A percentile compares a stretch with the other conserved stretches of the same genome.
Conservation (phyloP, 192 early-diverging fungal genomes). For the Chytriomyces sp. region DNA sequence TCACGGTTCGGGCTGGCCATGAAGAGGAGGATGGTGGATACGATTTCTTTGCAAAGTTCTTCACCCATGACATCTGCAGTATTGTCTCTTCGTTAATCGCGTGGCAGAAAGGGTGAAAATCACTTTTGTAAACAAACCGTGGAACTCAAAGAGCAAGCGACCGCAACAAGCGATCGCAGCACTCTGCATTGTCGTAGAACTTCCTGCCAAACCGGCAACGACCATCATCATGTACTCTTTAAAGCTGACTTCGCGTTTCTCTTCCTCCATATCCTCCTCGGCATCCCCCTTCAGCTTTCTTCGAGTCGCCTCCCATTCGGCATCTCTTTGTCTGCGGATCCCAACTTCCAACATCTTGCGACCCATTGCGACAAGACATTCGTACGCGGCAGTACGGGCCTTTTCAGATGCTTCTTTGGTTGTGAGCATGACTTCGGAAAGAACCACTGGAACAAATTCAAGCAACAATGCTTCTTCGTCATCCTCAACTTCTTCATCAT, state of each 20-base stretch:
- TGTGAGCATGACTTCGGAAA: conserved; percentile 90
- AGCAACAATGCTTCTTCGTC: conserved; percentile 53
- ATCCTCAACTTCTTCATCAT: conserved; percentile 8
- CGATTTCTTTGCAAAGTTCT: conserved; percentile 71
- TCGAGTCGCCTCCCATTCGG: conserved; percentile 22
- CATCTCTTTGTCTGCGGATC: conserved; percentile 33
- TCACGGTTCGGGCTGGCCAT: conserved; percentile 84
- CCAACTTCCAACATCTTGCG: conserved; percentile 72
- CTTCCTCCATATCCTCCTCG: conserved; percentile 37
- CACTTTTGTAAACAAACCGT: conserved; percentile 36
- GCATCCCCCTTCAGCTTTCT: conserved; percentile 8
- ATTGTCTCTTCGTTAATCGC: neutral
- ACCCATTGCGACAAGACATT: conserved; percentile 87
- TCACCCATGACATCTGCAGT: conserved; percentile 62
- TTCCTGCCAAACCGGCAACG: conserved; percentile 90
- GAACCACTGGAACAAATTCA: conserved; percentile 82
- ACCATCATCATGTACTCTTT: conserved; percentile 92
- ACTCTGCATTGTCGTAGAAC: conserved; percentile 88
- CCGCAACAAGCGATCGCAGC: conserved; percentile 85
- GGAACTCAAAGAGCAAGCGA: conserved; percentile 92
- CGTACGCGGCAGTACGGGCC: conserved; percentile 80
- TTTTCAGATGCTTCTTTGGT: conserved; percentile 95
- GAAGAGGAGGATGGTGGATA: conserved; percentile 81
- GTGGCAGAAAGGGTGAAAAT: neutral
- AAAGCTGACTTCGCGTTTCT: conserved; percentile 42